These are phyloP conservation scores for Aspergillus heteromorphus DNA, from an alignment of 495 filamentous ascomycete species.

Conservation along the genomic window DNA sequence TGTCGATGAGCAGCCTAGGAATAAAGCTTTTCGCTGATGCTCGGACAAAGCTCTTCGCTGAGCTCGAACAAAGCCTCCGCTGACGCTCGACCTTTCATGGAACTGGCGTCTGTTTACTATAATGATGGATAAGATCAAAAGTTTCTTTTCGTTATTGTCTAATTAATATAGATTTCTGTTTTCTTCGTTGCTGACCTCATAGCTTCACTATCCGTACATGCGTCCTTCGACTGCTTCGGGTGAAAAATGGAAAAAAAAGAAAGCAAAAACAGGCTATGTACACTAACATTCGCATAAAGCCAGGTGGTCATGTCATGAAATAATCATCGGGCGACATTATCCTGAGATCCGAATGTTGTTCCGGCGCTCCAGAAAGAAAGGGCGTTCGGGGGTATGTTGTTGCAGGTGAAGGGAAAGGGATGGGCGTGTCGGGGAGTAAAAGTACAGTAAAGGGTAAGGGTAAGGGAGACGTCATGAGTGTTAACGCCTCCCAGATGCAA, in stretches of 20 bases:
- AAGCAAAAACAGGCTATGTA: constrained; percentile 35
- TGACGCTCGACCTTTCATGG: too few species aligned
- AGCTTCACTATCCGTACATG: constrained; percentile 38
- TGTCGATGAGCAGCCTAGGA: constrained; percentile 27
- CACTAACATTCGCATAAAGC: constrained; percentile 33
- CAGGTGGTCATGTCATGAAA: constrained; percentile 17
- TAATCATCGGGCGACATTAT: constrained; percentile 24
- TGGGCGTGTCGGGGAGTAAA: constrained; percentile 29
- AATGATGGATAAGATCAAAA: constrained; percentile 10
- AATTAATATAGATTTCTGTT: constrained; percentile 23
- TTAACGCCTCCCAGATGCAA: constrained; percentile 41
- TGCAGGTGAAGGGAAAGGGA: constrained; percentile 23
- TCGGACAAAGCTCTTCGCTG: too few species aligned
- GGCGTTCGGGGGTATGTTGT: constrained; percentile 7
- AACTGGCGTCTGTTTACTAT: background rate
- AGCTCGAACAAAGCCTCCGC: too few species aligned
- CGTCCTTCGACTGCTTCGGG: constrained; percentile 22
- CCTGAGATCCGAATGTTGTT: constrained; percentile 18
- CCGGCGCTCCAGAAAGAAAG: constrained; percentile 10
- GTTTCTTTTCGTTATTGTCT: constrained; percentile 24
- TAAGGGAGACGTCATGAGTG: constrained; percentile 17
- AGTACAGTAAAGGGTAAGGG: constrained; percentile 30
- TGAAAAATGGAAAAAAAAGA: constrained; percentile 7
- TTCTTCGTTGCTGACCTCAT: constrained; percentile 37
- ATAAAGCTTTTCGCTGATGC: constrained; percentile 39